These are phyloP conservation scores for Thyridium curvatum DNA, from an alignment of 2,329 filamentous ascomycete species.

Conservation along the genomic window DNA sequence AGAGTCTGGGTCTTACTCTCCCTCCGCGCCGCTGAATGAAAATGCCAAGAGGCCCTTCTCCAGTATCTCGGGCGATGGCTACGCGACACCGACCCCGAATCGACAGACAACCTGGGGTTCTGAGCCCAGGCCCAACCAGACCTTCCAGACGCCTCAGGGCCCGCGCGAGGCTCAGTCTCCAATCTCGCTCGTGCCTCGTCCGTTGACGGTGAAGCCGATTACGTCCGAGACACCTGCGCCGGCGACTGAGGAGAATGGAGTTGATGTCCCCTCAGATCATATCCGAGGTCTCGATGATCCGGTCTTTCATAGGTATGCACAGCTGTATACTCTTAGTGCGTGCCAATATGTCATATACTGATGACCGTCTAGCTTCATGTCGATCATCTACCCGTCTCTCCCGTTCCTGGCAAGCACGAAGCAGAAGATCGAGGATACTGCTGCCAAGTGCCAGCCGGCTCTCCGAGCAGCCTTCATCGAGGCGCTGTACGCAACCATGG, in stretches of 20 bases:
- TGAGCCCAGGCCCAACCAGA: slow-evolving; percentile 38
- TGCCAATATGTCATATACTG: no score
- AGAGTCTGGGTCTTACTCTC: slow-evolving; percentile 43
- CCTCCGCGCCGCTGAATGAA: slow-evolving; percentile 34
- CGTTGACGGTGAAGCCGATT: no score
- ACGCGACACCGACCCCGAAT: slow-evolving; percentile 30
- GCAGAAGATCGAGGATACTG: slow-evolving; percentile 45
- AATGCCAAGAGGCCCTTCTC: slow-evolving; percentile 42
- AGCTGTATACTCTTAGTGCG: no score
- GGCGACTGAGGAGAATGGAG: no score
- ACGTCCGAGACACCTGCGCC: no score
- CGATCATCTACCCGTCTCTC: slow-evolving; percentile 58
- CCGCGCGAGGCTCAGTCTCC: slow-evolving; percentile 6
- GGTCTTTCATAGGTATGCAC: background rate
- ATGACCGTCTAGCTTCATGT: slow-evolving; percentile 51
- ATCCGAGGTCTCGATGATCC: background rate
- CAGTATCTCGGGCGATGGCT: slow-evolving; percentile 35
- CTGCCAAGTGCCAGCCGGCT: slow-evolving; percentile 47
- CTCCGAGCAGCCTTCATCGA: slow-evolving; percentile 60
- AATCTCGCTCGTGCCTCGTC: slow-evolving; percentile 12
- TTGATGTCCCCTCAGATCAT: no score
- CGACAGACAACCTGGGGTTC: slow-evolving; percentile 41
- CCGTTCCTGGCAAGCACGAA: slow-evolving; percentile 58
- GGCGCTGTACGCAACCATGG: slow-evolving; percentile 54
- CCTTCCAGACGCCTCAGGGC: slow-evolving; percentile 24